A percentile compares a stretch with the other conserved stretches of the same genome.
Conservation (phyloP, 78 protist species). For the Creolimax fragrantissima region DNA sequence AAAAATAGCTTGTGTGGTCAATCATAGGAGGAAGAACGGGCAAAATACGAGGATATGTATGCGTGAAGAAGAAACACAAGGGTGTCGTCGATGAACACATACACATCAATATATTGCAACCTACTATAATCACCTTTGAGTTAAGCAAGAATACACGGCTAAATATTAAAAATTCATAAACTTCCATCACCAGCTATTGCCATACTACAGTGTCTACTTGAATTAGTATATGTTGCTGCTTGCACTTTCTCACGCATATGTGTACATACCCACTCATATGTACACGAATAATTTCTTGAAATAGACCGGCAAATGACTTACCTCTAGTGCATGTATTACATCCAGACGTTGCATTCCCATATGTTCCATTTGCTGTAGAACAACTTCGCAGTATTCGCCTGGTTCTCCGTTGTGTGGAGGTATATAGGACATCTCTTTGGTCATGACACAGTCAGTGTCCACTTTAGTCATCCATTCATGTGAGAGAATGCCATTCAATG, state of each 20-base stretch:
- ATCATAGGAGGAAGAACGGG: not conserved
- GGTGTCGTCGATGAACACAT: too few species aligned
- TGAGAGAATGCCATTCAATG: constrained; percentile 47
- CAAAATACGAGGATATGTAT: not conserved
- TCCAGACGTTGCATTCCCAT: not conserved
- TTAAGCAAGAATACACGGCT: not conserved
- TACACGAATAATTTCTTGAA: too few species aligned
- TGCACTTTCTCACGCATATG: too few species aligned
- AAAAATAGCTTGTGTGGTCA: too few species aligned
- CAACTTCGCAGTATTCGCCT: not conserved
- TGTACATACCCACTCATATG: too few species aligned
- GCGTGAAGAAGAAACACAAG: not conserved
- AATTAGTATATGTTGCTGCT: too few species aligned
- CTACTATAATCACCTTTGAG: not conserved
- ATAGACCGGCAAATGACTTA: not conserved
- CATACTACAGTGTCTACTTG: too few species aligned
- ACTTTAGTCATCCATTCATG: constrained; percentile 55
- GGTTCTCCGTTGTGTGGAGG: not conserved
- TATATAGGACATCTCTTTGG: not conserved
- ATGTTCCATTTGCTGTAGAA: not conserved
- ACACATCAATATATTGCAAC: too few species aligned
- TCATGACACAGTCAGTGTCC: not conserved
- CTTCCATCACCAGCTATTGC: not conserved
- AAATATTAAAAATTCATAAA: not conserved
- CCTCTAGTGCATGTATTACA: not conserved